Percentiles rank a stretch among this genome's conserved stretches.
Conservation (phyloP, 805 yeast species). For the Spathaspora boniae region DNA sequence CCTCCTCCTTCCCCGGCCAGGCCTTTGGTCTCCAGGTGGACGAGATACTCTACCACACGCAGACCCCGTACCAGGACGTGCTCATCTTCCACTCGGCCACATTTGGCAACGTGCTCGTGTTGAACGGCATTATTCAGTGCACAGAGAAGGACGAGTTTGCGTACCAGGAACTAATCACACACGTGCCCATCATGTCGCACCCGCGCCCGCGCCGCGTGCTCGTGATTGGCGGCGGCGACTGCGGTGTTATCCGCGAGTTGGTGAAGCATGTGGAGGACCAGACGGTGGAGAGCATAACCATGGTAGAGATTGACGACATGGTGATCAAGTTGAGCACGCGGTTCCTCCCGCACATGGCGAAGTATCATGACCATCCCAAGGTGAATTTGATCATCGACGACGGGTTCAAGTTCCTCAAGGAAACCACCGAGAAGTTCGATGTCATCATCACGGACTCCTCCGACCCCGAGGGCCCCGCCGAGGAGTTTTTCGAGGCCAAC, state of each 20-base stretch:
- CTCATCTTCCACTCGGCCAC: slow-evolving; percentile 70
- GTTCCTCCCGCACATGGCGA: slow-evolving; percentile 76
- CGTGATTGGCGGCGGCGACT: slow-evolving; percentile 95
- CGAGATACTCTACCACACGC: slow-evolving; percentile 59
- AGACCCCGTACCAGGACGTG: slow-evolving; percentile 77
- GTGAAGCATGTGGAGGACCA: slow-evolving; percentile 60
- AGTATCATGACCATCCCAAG: slow-evolving; percentile 57
- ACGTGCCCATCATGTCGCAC: slow-evolving; percentile 77
- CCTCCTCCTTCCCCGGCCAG: slow-evolving; percentile 82
- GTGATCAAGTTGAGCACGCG: slow-evolving; percentile 70
- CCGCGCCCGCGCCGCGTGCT: slow-evolving; percentile 69
- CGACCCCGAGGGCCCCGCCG: slow-evolving; percentile 96
- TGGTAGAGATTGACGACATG: slow-evolving; percentile 86
- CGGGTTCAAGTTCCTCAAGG: slow-evolving; percentile 73
- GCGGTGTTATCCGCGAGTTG: slow-evolving; percentile 88
- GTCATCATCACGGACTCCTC: slow-evolving; percentile 89
- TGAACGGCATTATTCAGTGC: slow-evolving; percentile 88
- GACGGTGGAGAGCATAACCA: slow-evolving; percentile 58
- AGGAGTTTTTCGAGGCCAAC: slow-evolving; percentile 72
- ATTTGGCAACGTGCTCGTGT: slow-evolving; percentile 84
- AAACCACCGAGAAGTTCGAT: slow-evolving; percentile 53
- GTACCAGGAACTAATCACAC: slow-evolving; percentile 89
- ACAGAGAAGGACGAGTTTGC: slow-evolving; percentile 93
- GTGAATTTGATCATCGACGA: slow-evolving; percentile 70
- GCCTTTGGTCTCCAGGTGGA: slow-evolving; percentile 66